Evolutionary conservation across 768 basidiomycete genomes (phyloP).

Genomic region (Suillus subluteus): DNA sequence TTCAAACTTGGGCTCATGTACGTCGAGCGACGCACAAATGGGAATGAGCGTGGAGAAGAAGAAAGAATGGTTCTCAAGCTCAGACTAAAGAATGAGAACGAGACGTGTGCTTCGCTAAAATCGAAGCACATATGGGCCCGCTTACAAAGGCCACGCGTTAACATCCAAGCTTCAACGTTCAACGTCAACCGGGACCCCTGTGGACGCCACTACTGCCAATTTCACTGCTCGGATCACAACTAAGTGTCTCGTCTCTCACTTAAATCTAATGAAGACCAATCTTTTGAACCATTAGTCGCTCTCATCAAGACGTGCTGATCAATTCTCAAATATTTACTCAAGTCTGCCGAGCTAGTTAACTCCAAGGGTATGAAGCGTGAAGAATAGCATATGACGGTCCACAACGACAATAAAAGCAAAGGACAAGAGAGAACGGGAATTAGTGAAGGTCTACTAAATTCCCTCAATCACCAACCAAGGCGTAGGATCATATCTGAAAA

Average conservation of each 20-base stretch:
- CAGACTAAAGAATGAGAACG: too few relatives aligned
- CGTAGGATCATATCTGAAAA: neutral
- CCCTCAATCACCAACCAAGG: neutral
- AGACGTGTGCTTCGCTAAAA: too few relatives aligned
- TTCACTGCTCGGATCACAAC: neutral
- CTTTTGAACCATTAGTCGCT: neutral
- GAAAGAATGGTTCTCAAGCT: too few relatives aligned
- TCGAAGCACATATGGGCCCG: too few relatives aligned
- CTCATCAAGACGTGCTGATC: neutral
- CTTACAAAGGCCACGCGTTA: too few relatives aligned
- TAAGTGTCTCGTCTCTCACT: neutral
- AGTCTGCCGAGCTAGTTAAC: neutral
- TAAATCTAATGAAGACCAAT: neutral
- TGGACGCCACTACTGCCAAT: neutral
- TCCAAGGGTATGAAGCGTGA: conserved; percentile 8
- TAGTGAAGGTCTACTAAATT: neutral
- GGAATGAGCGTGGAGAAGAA: too few relatives aligned
- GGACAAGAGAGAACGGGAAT: neutral
- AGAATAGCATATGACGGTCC: conserved; percentile 4
- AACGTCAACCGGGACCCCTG: too few relatives aligned
- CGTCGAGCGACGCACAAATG: too few relatives aligned
- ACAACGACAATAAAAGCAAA: neutral
- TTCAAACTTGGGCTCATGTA: too few relatives aligned
- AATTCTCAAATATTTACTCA: neutral
- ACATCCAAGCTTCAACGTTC: too few relatives aligned